phyloP scores from a whole-genome alignment of 2,329 filamentous ascomycete genomes.

The Sarocladium kiliense region DNA sequence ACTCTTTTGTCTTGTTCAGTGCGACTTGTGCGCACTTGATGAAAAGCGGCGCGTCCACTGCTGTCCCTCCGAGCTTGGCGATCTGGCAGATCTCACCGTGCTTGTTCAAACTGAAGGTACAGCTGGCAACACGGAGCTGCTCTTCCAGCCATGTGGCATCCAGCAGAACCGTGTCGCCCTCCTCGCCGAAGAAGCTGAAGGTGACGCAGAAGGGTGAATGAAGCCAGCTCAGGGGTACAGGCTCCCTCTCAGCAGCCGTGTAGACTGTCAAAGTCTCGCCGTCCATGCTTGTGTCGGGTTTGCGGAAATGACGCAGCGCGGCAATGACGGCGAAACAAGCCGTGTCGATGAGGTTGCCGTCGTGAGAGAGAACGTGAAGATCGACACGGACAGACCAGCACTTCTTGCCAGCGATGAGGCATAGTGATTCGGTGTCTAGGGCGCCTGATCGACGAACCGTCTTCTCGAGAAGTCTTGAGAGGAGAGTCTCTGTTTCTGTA shows the following conservation, averaged over 20 bases:
- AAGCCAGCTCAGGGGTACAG: slow-evolving; percentile 82
- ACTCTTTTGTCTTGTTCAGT: slow-evolving; percentile 72
- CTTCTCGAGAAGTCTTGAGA: slow-evolving; percentile 88
- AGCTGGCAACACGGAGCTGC: slow-evolving; percentile 66
- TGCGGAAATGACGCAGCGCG: slow-evolving; percentile 83
- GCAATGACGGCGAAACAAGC: slow-evolving; percentile 84
- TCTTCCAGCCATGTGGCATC: slow-evolving; percentile 73
- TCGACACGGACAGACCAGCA: slow-evolving; percentile 90
- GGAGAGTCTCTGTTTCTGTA: slow-evolving; percentile 76
- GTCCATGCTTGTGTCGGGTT: slow-evolving; percentile 82
- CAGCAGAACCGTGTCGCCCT: slow-evolving; percentile 62
- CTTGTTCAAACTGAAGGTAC: slow-evolving; percentile 80
- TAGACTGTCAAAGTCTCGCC: slow-evolving; percentile 83
- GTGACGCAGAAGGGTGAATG: slow-evolving; percentile 90
- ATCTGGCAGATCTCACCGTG: slow-evolving; percentile 89
- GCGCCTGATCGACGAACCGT: slow-evolving; percentile 88
- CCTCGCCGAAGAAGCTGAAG: slow-evolving; percentile 75
- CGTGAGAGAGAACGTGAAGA: slow-evolving; percentile 84
- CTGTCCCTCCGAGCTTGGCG: slow-evolving; percentile 79
- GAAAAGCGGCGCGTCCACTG: slow-evolving; percentile 74
- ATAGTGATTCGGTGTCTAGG: slow-evolving; percentile 92
- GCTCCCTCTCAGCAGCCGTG: slow-evolving; percentile 78
- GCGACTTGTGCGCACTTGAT: slow-evolving; percentile 73
- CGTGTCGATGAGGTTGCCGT: slow-evolving; percentile 84
- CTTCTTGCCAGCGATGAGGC: slow-evolving; percentile 83